A percentile compares a stretch with the other conserved stretches of the same genome.
These are phyloP conservation scores for Lichtheimia ramosa DNA, from an alignment of 371 early-diverging fungal genomes.

Conservation along the genomic window DNA sequence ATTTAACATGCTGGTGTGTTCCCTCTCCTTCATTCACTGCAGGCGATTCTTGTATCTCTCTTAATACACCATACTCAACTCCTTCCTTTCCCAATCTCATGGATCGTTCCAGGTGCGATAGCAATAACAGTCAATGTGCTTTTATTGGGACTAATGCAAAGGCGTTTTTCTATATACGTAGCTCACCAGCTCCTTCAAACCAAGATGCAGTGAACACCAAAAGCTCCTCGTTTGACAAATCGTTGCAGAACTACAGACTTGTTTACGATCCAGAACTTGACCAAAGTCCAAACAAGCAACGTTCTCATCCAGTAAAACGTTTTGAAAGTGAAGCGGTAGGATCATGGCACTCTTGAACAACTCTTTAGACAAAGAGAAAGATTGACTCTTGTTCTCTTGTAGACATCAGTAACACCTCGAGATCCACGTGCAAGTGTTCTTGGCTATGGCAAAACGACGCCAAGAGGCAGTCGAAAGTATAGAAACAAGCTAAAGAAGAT, in stretches of 20 bases:
- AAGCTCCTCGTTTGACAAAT: neutral
- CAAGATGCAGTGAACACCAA: too few relatives aligned
- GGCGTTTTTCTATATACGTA: too few relatives aligned
- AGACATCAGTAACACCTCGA: constrained; percentile 20
- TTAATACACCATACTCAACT: too few relatives aligned
- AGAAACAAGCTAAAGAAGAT: constrained; percentile 21
- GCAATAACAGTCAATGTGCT: too few relatives aligned
- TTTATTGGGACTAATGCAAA: too few relatives aligned
- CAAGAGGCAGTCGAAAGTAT: constrained; percentile 24
- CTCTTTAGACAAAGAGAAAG: neutral
- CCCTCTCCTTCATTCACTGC: too few relatives aligned
- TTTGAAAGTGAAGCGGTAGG: constrained; percentile 32
- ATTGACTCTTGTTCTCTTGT: neutral
- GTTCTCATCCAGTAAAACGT: constrained; percentile 25
- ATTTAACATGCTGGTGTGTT: too few relatives aligned
- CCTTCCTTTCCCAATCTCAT: too few relatives aligned
- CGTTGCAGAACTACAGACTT: constrained; percentile 37
- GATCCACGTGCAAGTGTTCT: constrained; percentile 41
- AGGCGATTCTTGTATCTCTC: too few relatives aligned
- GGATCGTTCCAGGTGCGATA: too few relatives aligned
- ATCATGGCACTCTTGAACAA: neutral
- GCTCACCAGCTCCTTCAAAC: too few relatives aligned
- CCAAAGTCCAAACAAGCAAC: constrained; percentile 25
- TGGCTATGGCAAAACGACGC: constrained; percentile 32
- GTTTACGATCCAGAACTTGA: constrained; percentile 51